These are phyloP conservation scores for Solanum chiquidenum DNA, from an alignment of 257 asterid species.

Conservation along the genomic window DNA sequence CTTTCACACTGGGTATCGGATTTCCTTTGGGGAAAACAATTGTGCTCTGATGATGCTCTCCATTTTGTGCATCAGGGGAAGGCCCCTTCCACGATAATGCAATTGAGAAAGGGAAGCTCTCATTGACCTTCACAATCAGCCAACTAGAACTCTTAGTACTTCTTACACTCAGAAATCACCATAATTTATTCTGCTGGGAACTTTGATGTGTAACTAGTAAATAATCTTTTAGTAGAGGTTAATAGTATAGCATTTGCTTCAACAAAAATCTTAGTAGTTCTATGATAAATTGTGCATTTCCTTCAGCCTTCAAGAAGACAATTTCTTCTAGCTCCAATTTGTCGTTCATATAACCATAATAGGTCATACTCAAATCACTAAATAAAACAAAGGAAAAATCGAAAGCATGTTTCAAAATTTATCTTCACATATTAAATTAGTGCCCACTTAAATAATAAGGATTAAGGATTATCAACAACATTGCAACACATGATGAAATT, in stretches of 20 bases:
- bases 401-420: background rate
- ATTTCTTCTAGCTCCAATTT: background rate
- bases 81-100: constrained; percentile 74
- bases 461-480: background rate
- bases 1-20: constrained; percentile 83
- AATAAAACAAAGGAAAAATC: background rate
- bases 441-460: background rate
- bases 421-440: background rate
- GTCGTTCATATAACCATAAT: background rate
- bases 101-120: constrained; percentile 65
- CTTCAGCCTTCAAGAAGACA: background rate
- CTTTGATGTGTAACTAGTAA: background rate
- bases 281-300: background rate
- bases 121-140: constrained; percentile 48
- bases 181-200: background rate
- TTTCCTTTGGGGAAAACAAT: constrained; percentile 86
- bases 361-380: background rate
- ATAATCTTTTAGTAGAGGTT: background rate
- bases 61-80: constrained; percentile 55
- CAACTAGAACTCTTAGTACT: background rate
- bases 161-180: background rate
- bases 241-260: background rate
- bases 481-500: background rate
- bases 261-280: background rate
- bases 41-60: constrained; percentile 66